Conservation (phyloP, 163 green algal species). For the Scenedesmus sp. region DNA sequence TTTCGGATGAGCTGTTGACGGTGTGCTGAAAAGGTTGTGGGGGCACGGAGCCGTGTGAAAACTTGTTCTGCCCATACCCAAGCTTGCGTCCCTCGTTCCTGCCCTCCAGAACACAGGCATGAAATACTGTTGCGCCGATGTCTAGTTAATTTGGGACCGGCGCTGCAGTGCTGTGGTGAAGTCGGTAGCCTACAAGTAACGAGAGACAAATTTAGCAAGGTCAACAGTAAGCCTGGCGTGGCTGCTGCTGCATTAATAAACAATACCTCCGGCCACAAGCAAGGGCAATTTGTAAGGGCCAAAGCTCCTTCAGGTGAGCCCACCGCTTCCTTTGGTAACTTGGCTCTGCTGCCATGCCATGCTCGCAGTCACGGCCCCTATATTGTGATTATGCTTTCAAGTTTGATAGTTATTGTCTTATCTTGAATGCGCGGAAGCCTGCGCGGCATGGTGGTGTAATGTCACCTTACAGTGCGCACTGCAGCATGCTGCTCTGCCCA, state of each 20-base stretch:
- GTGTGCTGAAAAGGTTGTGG: too few relatives aligned
- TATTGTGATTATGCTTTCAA: not conserved
- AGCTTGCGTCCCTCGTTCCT: too few relatives aligned
- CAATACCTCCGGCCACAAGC: not conserved
- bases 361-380: not conserved
- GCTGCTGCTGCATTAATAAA: not conserved
- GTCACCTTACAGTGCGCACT: not conserved
- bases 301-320: not conserved
- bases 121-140: too few relatives aligned
- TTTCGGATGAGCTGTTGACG: too few relatives aligned
- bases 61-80: too few relatives aligned
- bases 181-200: not conserved
- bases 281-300: not conserved
- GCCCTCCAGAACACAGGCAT: too few relatives aligned
- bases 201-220: not conserved
- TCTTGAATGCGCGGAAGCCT: not conserved
- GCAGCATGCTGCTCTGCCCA: not conserved
- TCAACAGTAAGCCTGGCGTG: not conserved
- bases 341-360: not conserved
- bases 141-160: too few relatives aligned
- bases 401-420: not conserved
- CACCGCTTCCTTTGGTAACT: not conserved
- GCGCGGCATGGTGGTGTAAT: not conserved
- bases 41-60: too few relatives aligned
- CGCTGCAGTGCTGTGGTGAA: too few relatives aligned